Conservation (phyloP, 345 rosid genomes). For the Eucalyptus regnans region DNA sequence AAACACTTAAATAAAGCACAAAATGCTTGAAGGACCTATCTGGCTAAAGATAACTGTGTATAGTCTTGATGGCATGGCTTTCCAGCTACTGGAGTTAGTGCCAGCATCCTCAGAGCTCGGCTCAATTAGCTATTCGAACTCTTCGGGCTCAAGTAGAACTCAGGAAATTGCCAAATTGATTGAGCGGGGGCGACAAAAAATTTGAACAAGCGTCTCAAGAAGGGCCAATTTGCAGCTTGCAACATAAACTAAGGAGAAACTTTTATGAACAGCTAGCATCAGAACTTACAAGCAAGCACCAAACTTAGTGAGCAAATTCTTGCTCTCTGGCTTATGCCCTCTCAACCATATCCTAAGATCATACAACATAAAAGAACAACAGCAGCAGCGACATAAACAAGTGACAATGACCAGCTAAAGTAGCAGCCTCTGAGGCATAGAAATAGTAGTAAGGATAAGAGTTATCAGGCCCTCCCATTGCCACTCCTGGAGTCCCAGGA, state of each 20-base stretch:
- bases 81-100: background rate
- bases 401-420: background rate
- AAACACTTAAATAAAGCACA: background rate
- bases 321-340: background rate
- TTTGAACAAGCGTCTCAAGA: background rate
- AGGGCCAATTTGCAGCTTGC: background rate
- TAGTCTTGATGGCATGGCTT: background rate
- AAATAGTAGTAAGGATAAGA: conserved; percentile 53
- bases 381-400: background rate
- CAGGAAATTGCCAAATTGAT: background rate
- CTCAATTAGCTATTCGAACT: background rate
- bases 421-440: conserved; percentile 25
- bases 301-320: background rate
- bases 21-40: background rate
- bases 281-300: background rate
- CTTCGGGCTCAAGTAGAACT: background rate
- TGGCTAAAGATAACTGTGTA: background rate
- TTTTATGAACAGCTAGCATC: background rate
- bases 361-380: background rate
- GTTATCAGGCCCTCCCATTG: conserved; percentile 3
- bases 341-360: background rate
- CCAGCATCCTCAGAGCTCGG: background rate
- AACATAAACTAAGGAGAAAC: background rate
- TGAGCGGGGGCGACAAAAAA: background rate
- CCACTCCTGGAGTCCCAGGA: background rate